phyloP scores from a whole-genome alignment of 164 flowering plant species.

The Warburgia ugandensis region DNA sequence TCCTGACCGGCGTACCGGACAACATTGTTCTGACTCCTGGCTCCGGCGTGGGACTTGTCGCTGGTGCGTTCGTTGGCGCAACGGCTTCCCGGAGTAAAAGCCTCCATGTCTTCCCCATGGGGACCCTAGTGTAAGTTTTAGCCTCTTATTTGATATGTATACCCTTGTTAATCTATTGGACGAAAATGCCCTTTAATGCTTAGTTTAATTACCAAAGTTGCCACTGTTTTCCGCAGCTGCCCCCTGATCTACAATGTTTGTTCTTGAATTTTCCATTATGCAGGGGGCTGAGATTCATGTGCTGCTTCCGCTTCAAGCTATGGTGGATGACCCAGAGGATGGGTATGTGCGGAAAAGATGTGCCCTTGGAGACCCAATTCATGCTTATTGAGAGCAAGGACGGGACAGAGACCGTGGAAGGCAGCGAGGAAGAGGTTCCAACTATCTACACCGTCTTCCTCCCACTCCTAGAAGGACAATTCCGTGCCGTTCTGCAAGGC shows the following conservation, averaged over 20 bases:
- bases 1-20: constrained; percentile 76
- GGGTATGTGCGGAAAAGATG: constrained; percentile 80
- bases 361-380: constrained; percentile 94
- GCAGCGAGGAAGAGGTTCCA: constrained; percentile 31
- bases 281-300: constrained; percentile 84
- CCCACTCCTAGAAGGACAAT: constrained; percentile 85
- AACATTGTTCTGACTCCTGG: constrained; percentile 81
- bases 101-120: constrained; percentile 83
- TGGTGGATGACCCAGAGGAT: constrained; percentile 99
- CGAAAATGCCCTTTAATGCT: background rate
- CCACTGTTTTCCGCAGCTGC: too few species aligned
- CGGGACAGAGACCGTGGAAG: constrained; percentile 21
- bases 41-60: constrained; percentile 49
- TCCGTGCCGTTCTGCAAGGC: constrained; percentile 92
- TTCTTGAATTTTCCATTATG: background rate
- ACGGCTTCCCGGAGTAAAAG: constrained; percentile 58
- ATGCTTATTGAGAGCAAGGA: constrained; percentile 87
- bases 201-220: background rate
- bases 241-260: too few species aligned
- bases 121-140: constrained; percentile 62
- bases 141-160: background rate
- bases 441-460: constrained; percentile 80
- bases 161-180: background rate
- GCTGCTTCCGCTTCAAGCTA: constrained; percentile 87
- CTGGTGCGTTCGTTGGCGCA: constrained; percentile 84